Conservation (phyloP, 768 basidiomycete genomes). For the Termitomyces sp. region DNA sequence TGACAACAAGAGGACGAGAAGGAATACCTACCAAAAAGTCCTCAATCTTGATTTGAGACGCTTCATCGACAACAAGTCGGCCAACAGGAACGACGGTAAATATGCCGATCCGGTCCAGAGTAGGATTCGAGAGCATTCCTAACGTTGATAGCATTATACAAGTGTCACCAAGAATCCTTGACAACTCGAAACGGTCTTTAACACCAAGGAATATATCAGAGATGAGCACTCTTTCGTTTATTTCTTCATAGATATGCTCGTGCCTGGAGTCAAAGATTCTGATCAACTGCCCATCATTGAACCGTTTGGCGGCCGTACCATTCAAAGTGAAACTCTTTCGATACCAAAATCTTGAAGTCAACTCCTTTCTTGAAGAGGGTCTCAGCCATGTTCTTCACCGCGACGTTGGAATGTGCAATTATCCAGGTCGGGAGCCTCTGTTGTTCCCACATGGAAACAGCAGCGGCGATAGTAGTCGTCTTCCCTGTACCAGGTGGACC, state of each 20-base stretch:
- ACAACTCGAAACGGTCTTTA: conserved; percentile 17
- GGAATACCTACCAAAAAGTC: conserved; percentile 39
- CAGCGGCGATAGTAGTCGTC: conserved; percentile 46
- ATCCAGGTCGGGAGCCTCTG: conserved; percentile 31
- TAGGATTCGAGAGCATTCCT: conserved; percentile 46
- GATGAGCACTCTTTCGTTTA: conserved; percentile 32
- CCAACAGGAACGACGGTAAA: conserved; percentile 37
- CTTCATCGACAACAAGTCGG: conserved; percentile 55
- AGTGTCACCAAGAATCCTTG: conserved; percentile 23
- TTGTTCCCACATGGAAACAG: conserved; percentile 32
- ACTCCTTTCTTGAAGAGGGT: conserved; percentile 31
- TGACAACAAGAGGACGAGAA: not conserved
- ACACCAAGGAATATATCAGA: conserved; percentile 36
- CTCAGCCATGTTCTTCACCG: conserved; percentile 49
- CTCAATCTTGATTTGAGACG: conserved; percentile 45
- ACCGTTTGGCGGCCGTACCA: conserved; percentile 29
- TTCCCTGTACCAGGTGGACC: conserved; percentile 55
- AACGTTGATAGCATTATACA: conserved; percentile 44
- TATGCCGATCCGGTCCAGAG: conserved; percentile 27
- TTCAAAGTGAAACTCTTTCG: conserved; percentile 44
- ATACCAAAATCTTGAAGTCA: conserved; percentile 41
- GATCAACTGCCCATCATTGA: not conserved
- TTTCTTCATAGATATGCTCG: conserved; percentile 40
- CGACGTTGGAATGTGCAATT: conserved; percentile 47
- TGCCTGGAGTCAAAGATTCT: conserved; percentile 36